A percentile compares a stretch with the other conserved stretches of the same genome.
These are phyloP conservation scores for Macadamia integrifolia DNA, from an alignment of 164 flowering plant genomes.

Conservation along the genomic window DNA sequence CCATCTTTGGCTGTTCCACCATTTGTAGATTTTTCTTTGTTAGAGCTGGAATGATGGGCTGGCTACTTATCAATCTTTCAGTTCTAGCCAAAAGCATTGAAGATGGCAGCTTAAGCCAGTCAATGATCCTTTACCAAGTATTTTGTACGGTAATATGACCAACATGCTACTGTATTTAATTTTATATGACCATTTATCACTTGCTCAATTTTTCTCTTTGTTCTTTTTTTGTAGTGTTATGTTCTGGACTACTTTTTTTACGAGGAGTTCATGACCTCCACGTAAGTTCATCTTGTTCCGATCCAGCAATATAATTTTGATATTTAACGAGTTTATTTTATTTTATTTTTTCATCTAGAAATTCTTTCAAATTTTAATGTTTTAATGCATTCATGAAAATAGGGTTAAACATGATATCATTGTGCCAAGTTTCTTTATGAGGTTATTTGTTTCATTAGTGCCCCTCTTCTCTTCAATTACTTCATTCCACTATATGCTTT, in stretches of 20 bases:
- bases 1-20: conserved; percentile 8
- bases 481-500: no score
- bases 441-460: no score
- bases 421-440: no score
- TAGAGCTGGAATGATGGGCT: conserved; percentile 99
- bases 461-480: no score
- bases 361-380: no score
- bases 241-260: conserved; percentile 78
- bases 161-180: not conserved
- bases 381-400: no score
- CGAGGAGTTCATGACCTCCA: conserved; percentile 99
- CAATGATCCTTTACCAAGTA: conserved; percentile 88
- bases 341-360: not conserved
- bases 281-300: conserved; percentile 50
- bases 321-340: not conserved
- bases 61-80: conserved; percentile 95
- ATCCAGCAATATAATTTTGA: conserved; percentile 1
- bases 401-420: no score
- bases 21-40: conserved; percentile 89
- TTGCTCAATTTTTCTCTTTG: conserved; percentile 9
- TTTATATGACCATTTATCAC: not conserved
- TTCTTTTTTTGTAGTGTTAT: conserved; percentile 53
- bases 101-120: conserved; percentile 45
- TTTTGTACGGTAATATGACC: conserved; percentile 54
- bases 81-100: conserved; percentile 67